Base-by-base conservation (phyloP, 2,329 filamentous ascomycete species). In the Xylariaceae sp. region DNA sequence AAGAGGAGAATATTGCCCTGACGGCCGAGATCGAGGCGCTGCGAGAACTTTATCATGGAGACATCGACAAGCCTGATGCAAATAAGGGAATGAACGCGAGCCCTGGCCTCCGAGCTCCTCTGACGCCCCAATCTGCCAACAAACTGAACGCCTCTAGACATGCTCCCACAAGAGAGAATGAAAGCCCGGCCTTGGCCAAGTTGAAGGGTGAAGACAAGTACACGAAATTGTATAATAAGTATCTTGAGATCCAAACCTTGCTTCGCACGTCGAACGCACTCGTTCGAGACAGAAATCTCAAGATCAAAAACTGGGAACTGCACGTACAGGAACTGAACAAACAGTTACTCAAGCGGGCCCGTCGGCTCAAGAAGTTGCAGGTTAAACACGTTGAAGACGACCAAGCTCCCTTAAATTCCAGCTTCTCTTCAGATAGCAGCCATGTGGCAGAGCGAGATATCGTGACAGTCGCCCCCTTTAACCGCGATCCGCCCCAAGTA, bases 281-380 rank as follows among this genome's bases (percentile, higher is more conserved):
- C 59, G 45, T 68, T 68, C 51, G 71, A 61, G 40, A 61, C 21
- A 67, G 63, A 46, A 63, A 64, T 33, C 67, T 65, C 18, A 58
- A 1, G 63, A 64, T 3, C 60, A 69, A 5, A 50, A 53, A 21
- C 78, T 73, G 73, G 59, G 62, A 17, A 55, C 59, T 5, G 11
- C 68, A 73, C 38, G 66, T 68, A 4, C 63, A 63, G 15, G 50
- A 59, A 9, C 53, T 76, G 13, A 60, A 70, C 36, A 56, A 56
- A 34, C 47, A 53, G 21, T 51, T 43, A 19, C 30, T 50, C 14
- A 51, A 47, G 28, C 56, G 56, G n/a, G 45, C 40, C 14, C 48
- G 41, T 17, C 71, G 63, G 42, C 59, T 76, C 9, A 60, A 61
- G 31, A 57, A 53, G 16, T 58, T 73, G 8, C 66, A 73, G 43